Conservation (phyloP, 2,329 filamentous ascomycete genomes). For the Alternaria arborescens region DNA sequence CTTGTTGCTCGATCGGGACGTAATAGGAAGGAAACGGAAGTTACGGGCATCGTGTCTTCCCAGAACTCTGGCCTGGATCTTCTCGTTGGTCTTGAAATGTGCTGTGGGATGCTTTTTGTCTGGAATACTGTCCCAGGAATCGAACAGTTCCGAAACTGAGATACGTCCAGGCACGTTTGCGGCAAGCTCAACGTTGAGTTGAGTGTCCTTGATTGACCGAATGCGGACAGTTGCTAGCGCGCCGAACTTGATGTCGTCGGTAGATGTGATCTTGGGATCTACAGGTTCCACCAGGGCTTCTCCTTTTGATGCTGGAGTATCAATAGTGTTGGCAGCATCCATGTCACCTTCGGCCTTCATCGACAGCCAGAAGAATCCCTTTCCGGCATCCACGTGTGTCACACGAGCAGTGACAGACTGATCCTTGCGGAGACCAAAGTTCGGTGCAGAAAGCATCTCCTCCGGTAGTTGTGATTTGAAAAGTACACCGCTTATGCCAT, state of each 20-base stretch:
- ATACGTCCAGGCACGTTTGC: constrained; percentile 92
- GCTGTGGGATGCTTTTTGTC: constrained; percentile 83
- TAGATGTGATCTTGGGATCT: constrained; percentile 68
- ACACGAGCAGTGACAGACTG: constrained; percentile 80
- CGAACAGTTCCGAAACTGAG: constrained; percentile 89
- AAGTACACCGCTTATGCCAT: constrained; percentile 77
- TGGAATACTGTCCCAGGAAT: constrained; percentile 84
- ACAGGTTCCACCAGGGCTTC: constrained; percentile 66
- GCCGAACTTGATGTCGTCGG: constrained; percentile 79
- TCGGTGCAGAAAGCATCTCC: constrained; percentile 71
- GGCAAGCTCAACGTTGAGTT: constrained; percentile 88
- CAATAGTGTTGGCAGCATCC: constrained; percentile 42
- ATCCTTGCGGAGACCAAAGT: constrained; percentile 80
- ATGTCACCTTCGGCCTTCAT: constrained; percentile 61
- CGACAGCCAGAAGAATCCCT: constrained; percentile 73
- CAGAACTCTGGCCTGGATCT: constrained; percentile 78
- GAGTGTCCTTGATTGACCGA: constrained; percentile 86
- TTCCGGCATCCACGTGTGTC: constrained; percentile 73
- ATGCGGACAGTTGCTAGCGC: constrained; percentile 79
- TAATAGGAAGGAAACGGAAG: constrained; percentile 90
- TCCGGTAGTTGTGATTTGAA: constrained; percentile 79
- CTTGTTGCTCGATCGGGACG: constrained; percentile 81
- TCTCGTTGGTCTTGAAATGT: constrained; percentile 74
- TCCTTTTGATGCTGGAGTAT: constrained; percentile 40
- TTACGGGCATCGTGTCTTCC: constrained; percentile 90